Base-by-base conservation (phyloP, 2,329 filamentous ascomycete genomes). In the Chrysoporthe deuterocubensis region DNA sequence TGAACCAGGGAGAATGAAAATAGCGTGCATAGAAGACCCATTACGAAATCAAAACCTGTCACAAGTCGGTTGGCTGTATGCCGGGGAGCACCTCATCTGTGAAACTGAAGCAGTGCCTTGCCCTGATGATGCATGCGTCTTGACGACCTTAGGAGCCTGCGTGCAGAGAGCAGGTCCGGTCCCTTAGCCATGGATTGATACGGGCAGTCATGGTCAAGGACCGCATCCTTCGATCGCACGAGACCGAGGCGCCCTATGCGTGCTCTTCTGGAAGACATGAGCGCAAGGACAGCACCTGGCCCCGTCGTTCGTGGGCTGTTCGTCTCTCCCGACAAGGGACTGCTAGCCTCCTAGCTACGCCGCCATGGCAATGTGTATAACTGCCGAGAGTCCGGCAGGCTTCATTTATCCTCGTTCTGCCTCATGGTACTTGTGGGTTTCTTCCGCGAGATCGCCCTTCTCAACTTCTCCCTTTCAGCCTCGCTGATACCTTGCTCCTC, bases 21-120 rank as follows among this genome's bases (percentile, higher is more conserved):
- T 50, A 65, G 63, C 56, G 63, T 65, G 63, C 34, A 65, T 65
- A 65, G 63, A 59, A 14, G 14, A 44, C 13, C 44, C 37, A 59
- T 16, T 60, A 65, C 42, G 34, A 59, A 50, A 50, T 37, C 14
- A 46, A 44, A 60, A 42, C 21, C 21, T 40, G n/a, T 58, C 37
- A 42, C 42, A 32, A n/a, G 14, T 14, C 8, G n/a, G 42, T 37
- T 63, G n/a, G 52, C 42, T 37, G 48, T 56, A 48, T 26, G 13
- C 16, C 34, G 43, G n/a, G 13, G 8, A 34, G 1, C 50, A 1
- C 13, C 50, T 32, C 21, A 16, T 2, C 9, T 11, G 21, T 32
- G 9, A 2, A 2, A 52, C 21, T 32, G 4, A 13, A 26, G 26
- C 14, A 13, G 37, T 40, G 9, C 37, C 9, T 9, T 40, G 37